Percentiles rank a stretch among this genome's conserved stretches.
Evolutionary conservation across 1,284 basidiomycete genomes (phyloP).

Genomic region (Takashimella koratensis): DNA sequence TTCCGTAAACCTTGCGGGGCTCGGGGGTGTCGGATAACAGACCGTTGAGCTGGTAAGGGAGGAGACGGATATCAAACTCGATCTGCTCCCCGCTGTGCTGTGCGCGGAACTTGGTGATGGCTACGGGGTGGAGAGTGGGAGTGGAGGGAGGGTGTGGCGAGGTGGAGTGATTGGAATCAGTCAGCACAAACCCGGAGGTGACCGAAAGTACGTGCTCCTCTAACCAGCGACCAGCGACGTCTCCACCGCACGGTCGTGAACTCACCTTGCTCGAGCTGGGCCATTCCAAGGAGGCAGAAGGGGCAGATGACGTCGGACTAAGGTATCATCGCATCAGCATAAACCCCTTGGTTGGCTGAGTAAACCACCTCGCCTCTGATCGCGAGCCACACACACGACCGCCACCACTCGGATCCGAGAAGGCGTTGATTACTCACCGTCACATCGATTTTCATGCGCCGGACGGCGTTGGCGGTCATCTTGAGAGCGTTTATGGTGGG

Average conservation of each 20-base stretch:
- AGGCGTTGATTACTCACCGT: conserved; percentile 31
- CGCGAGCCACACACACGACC: too few relatives aligned
- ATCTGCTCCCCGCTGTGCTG: conserved; percentile 15
- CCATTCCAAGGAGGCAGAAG: conserved; percentile 42
- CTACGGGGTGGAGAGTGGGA: conserved; percentile 8
- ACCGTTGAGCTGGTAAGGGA: conserved; percentile 45
- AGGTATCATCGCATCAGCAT: neutral
- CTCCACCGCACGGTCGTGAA: too few relatives aligned
- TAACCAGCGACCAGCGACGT: too few relatives aligned
- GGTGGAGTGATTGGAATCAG: neutral
- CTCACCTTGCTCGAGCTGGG: conserved; percentile 32
- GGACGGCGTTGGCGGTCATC: neutral
- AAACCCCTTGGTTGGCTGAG: conserved; percentile 2
- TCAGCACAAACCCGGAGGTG: too few relatives aligned
- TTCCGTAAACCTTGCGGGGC: conserved; percentile 31
- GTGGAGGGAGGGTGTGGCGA: neutral
- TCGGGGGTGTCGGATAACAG: conserved; percentile 29
- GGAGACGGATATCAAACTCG: conserved; percentile 36
- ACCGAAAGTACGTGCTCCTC: too few relatives aligned
- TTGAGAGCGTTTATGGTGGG: neutral
- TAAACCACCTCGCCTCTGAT: neutral
- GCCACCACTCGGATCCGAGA: too few relatives aligned
- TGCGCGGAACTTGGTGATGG: conserved; percentile 24
- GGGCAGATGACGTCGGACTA: conserved; percentile 42
- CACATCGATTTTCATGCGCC: conserved; percentile 26